These are phyloP conservation scores for Ogataea paradorogensis DNA, from an alignment of 805 yeast genomes.

Conservation along the genomic window DNA sequence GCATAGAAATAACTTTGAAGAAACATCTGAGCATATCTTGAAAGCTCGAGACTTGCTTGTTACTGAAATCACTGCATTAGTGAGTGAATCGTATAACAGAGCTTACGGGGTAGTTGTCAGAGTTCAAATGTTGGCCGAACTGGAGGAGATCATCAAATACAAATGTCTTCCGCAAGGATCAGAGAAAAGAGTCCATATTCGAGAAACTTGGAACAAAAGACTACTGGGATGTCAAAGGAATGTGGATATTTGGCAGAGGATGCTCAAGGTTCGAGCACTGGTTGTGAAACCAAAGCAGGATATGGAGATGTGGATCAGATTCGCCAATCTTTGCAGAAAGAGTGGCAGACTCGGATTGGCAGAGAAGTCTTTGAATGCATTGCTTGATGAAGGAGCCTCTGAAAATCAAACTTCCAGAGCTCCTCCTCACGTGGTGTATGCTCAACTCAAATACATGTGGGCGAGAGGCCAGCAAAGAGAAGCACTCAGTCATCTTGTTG, in stretches of 20 bases:
- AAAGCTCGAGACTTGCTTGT: constrained; percentile 86
- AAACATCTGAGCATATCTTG: constrained; percentile 73
- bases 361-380: constrained; percentile 79
- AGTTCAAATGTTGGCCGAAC: constrained; percentile 94
- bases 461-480: constrained; percentile 86
- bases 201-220: constrained; percentile 93
- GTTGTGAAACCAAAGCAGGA: constrained; percentile 95
- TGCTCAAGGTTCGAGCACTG: constrained; percentile 87
- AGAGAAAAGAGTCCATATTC: constrained; percentile 71
- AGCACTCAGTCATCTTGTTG: constrained; percentile 81
- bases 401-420: constrained; percentile 57
- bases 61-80: constrained; percentile 90
- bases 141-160: constrained; percentile 91
- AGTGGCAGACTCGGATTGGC: constrained; percentile 91
- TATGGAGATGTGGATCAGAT: constrained; percentile 97
- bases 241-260: constrained; percentile 98
- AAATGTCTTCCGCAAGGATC: constrained; percentile 82
- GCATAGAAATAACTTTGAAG: constrained; percentile 81
- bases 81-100: constrained; percentile 92
- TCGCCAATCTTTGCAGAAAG: constrained; percentile 93
- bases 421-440: constrained; percentile 96
- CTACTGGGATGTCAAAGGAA: constrained; percentile 91
- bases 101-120: constrained; percentile 96
- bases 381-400: constrained; percentile 62
- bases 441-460: constrained; percentile 96